A percentile compares a stretch with the other conserved stretches of the same genome.
These are phyloP conservation scores for Pseudozyma pruni DNA, from an alignment of 1,284 basidiomycete genomes.

Conservation along the genomic window DNA sequence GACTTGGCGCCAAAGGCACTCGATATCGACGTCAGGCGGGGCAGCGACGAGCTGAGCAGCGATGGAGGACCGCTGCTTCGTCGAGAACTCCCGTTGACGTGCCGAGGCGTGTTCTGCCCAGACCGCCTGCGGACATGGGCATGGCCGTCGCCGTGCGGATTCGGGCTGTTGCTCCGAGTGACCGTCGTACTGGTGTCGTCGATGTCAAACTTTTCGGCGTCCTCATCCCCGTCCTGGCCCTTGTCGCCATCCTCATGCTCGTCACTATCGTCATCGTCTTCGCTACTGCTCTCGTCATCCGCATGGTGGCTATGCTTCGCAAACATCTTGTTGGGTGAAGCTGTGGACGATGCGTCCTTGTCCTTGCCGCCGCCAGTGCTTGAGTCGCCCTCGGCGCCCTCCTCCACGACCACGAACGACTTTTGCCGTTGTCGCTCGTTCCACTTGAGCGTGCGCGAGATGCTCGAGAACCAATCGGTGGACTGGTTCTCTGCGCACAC, in stretches of 20 bases:
- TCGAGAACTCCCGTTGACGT: constrained; percentile 18
- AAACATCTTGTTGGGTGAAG: constrained; percentile 34
- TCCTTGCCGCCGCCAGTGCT: constrained; percentile 19
- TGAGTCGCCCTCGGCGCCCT: constrained; percentile 74
- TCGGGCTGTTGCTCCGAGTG: constrained; percentile 50
- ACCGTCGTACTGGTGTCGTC: constrained; percentile 59
- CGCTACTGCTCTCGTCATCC: constrained; percentile 18
- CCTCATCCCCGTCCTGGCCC: constrained; percentile 45
- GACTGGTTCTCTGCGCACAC: constrained; percentile 97
- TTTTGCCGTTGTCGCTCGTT: constrained; percentile 67
- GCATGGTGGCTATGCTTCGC: constrained; percentile 30
- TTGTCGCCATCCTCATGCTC: constrained; percentile 36
- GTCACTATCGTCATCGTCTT: constrained; percentile 39
- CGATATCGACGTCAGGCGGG: constrained; percentile 39
- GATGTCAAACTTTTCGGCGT: constrained; percentile 63
- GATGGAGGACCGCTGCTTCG: constrained; percentile 27
- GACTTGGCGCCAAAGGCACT: constrained; percentile 23
- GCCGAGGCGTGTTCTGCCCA: constrained; percentile 28
- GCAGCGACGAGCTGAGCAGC: constrained; percentile 27
- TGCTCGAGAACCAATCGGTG: constrained; percentile 97
- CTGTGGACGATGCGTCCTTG: constrained; percentile 16
- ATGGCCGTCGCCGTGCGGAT: constrained; percentile 28
- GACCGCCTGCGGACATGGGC: constrained; percentile 33
- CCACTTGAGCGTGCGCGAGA: constrained; percentile 93
- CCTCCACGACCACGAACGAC: constrained; percentile 72